phyloP scores from a whole-genome alignment of 2,329 filamentous ascomycete species.

The Seiridium cupressi region DNA sequence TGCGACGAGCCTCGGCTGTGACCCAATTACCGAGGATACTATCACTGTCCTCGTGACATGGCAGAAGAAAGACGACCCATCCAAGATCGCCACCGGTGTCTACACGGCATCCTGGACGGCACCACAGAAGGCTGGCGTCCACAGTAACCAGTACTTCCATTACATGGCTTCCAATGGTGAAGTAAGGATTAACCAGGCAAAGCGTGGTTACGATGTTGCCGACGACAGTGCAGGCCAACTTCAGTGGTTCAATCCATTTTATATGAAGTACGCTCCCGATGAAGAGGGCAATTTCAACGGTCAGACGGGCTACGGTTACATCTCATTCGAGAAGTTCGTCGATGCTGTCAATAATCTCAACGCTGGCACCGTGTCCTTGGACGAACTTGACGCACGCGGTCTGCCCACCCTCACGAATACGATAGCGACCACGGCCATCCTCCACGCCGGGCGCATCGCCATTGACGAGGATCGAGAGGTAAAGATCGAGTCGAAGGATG shows the following conservation, averaged over 20 bases:
- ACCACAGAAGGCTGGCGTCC: constrained; percentile 88
- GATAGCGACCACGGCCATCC: constrained; percentile 85
- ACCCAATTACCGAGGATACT: constrained; percentile 82
- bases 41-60: constrained; percentile 90
- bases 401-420: constrained; percentile 87
- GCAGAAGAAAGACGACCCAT: constrained; percentile 68
- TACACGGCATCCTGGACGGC: constrained; percentile 96
- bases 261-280: constrained; percentile 92
- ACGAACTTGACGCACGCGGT: constrained; percentile 75
- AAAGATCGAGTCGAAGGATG: constrained; percentile 66
- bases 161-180: constrained; percentile 85
- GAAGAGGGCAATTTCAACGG: constrained; percentile 94
- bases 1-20: constrained; percentile 76
- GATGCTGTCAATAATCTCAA: constrained; percentile 81
- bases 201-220: constrained; percentile 92
- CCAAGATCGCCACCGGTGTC: constrained; percentile 77
- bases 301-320: constrained; percentile 88
- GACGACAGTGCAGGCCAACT: constrained; percentile 70
- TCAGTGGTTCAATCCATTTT: constrained; percentile 91
- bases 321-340: constrained; percentile 94
- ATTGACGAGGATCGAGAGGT: constrained; percentile 81
- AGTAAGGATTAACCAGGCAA: constrained; percentile 87
- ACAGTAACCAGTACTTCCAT: constrained; percentile 94
- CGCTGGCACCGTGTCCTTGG: constrained; percentile 67
- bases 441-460: constrained; percentile 81